These are phyloP conservation scores for Dendryphion nanum DNA, from an alignment of 2,329 filamentous ascomycete genomes.

Conservation along the genomic window DNA sequence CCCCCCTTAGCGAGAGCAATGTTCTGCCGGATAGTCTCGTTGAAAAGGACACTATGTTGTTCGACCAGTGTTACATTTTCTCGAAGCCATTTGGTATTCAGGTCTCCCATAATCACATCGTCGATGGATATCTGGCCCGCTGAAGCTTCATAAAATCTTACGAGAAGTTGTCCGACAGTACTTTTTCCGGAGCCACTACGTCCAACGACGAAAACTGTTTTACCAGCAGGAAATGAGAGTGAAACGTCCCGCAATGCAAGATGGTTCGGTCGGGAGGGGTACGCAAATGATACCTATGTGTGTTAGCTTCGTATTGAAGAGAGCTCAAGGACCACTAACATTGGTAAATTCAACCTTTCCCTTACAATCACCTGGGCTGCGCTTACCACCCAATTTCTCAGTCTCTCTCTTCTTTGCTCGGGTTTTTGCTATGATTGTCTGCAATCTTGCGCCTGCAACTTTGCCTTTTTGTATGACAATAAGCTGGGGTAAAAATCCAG, in stretches of 20 bases:
- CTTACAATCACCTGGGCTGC: slow-evolving; percentile 44
- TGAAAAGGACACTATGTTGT: slow-evolving; percentile 78
- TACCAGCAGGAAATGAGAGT: slow-evolving; percentile 69
- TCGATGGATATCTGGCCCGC: slow-evolving; percentile 70
- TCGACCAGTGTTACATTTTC: slow-evolving; percentile 78
- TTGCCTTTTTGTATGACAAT: slow-evolving; percentile 77
- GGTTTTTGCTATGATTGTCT: slow-evolving; percentile 37
- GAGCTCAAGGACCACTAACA: slow-evolving; percentile 47
- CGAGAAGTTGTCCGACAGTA: slow-evolving; percentile 76
- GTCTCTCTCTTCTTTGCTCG: neutral
- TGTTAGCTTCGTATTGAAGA: slow-evolving; percentile 5
- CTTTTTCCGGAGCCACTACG: slow-evolving; percentile 91
- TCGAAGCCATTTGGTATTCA: slow-evolving; percentile 72
- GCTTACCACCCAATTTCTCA: slow-evolving; percentile 33
- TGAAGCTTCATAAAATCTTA: slow-evolving; percentile 70
- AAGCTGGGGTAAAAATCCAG: slow-evolving; percentile 73
- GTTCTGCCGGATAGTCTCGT: slow-evolving; percentile 75
- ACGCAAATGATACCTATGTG: slow-evolving; percentile 73
- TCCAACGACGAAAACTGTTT: slow-evolving; percentile 79
- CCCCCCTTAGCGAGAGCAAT: slow-evolving; percentile 68
- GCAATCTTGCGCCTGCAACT: slow-evolving; percentile 66
- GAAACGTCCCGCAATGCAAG: slow-evolving; percentile 60
- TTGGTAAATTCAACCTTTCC: slow-evolving; percentile 70
- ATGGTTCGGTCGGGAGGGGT: slow-evolving; percentile 66
- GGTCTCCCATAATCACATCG: slow-evolving; percentile 56